These are phyloP conservation scores for Eucalyptus tenuipes DNA, from an alignment of 345 rosid species.

Conservation along the genomic window DNA sequence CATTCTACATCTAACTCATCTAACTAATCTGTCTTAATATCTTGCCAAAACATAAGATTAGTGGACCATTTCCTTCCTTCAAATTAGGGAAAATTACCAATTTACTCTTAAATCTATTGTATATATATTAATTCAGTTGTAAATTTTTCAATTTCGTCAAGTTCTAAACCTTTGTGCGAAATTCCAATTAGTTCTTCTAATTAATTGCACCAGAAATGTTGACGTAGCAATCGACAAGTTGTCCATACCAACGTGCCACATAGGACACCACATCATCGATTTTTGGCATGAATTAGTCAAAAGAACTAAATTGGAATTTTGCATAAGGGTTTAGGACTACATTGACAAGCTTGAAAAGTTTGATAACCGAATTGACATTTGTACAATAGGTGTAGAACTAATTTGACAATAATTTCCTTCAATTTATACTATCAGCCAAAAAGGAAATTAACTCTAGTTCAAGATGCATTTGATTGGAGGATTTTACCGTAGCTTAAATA, in stretches of 20 bases:
- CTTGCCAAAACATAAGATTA: not conserved
- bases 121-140: too few relatives aligned
- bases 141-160: too few relatives aligned
- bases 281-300: not conserved
- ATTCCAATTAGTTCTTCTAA: accelerated
- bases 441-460: not conserved
- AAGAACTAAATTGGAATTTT: not conserved
- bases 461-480: not conserved
- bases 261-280: not conserved
- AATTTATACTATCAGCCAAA: not conserved
- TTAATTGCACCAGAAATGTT: too few relatives aligned
- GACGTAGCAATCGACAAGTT: not conserved
- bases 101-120: not conserved
- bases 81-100: not conserved
- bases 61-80: not conserved
- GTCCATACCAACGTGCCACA: accelerated
- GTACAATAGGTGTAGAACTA: not conserved
- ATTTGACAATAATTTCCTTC: not conserved
- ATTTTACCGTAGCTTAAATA: not conserved
- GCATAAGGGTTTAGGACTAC: not conserved
- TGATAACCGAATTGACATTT: accelerated
- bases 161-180: not conserved
- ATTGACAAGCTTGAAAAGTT: not conserved
- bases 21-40: too few relatives aligned
- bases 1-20: too few relatives aligned